Conservation (phyloP, 495 filamentous ascomycete genomes). For the Symbiotaphrina buchneri region DNA sequence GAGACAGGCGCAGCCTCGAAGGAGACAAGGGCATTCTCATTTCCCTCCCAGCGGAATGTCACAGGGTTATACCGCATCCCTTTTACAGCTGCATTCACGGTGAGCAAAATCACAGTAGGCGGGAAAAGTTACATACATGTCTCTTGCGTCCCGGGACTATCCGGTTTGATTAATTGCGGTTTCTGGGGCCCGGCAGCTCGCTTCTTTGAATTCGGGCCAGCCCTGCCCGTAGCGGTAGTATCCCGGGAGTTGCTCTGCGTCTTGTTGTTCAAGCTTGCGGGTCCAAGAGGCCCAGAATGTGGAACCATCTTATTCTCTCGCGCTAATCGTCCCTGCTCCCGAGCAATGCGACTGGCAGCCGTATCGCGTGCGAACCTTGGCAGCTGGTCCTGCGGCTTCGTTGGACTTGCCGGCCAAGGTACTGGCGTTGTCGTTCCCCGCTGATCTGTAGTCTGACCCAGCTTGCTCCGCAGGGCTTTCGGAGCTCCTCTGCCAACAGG, state of each 20-base stretch:
- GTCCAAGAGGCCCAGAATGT: conserved; percentile 28
- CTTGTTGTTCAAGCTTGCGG: conserved; percentile 59
- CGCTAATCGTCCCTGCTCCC: conserved; percentile 74
- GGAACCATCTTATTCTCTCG: conserved; percentile 56
- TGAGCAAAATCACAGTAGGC: conserved; percentile 10
- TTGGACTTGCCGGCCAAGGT: conserved; percentile 18
- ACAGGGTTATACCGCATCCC: conserved; percentile 88
- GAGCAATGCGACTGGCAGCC: conserved; percentile 66
- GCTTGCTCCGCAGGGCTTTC: conserved; percentile 31
- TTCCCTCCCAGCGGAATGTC: conserved; percentile 82
- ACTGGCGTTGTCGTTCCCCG: conserved; percentile 1
- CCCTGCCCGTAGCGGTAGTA: neutral
- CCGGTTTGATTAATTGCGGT: conserved; percentile 48
- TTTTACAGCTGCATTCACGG: conserved; percentile 37
- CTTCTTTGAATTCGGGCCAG: conserved; percentile 18
- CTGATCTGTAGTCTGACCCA: conserved; percentile 19
- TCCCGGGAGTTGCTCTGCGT: conserved; percentile 28
- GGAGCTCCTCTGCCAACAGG: conserved; percentile 50
- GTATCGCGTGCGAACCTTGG: conserved; percentile 91
- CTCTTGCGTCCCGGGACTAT: too few relatives aligned
- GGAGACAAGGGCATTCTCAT: conserved; percentile 57
- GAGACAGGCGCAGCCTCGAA: conserved; percentile 32
- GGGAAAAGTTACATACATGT: conserved; percentile 1
- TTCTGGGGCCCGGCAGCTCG: conserved; percentile 30
- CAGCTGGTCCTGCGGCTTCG: conserved; percentile 22